Conservation (phyloP, 495 filamentous ascomycete species). For the Lentithecium fluviatile region DNA sequence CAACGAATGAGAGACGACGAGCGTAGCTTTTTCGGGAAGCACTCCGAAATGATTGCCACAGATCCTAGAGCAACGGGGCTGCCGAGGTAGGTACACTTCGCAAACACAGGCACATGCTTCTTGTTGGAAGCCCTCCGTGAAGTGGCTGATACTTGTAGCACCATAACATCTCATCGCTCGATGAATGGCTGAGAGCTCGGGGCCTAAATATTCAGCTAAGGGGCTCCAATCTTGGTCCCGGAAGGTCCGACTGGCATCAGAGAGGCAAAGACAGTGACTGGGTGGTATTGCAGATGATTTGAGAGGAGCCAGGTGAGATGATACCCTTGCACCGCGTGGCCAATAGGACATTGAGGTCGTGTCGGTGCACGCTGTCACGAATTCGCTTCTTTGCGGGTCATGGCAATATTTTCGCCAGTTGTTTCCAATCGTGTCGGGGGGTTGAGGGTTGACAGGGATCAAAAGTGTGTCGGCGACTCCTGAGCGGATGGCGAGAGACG, state of each 20-base stretch:
- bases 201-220: not conserved
- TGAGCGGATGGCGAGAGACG: constrained; percentile 7
- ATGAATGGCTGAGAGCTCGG: constrained; percentile 1
- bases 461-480: not conserved
- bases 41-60: constrained; percentile 30
- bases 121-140: not conserved
- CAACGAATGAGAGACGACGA: not conserved
- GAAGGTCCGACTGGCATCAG: not conserved
- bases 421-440: not conserved
- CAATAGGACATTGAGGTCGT: no score
- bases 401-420: not conserved
- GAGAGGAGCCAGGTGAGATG: no score
- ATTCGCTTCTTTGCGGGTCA: no score
- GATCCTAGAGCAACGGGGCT: constrained; percentile 10
- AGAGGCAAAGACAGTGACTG: not conserved
- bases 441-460: not conserved
- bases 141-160: constrained; percentile 14
- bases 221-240: not conserved
- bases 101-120: constrained; percentile 11
- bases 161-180: not conserved
- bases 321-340: no score
- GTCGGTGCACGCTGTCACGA: no score
- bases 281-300: no score
- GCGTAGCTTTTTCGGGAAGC: constrained; percentile 13
- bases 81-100: constrained; percentile 11